Base-by-base conservation (phyloP, 2,329 filamentous ascomycete species). In the Penicillium sp. region DNA sequence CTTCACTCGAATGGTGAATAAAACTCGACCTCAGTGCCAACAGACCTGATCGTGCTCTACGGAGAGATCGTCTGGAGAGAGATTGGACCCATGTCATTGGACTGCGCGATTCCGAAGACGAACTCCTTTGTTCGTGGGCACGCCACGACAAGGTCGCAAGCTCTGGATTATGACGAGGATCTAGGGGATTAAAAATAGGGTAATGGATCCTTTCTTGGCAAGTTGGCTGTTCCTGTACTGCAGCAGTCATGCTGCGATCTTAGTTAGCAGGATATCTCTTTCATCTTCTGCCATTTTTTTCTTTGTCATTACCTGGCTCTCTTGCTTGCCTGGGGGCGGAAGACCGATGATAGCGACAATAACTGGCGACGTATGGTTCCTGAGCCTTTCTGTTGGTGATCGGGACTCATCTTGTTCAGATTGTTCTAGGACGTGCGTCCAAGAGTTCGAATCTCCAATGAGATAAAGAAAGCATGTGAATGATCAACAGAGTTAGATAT, bases 131-230 rank as follows among this genome's bases (percentile, higher is more conserved):
- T 3, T 56, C 48, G 14, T 56, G 52, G 19, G 58, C 52, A 30
- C 42, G 43, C 57, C 60, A 63, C 31, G 51, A 31, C 16, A 49
- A 47, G 12, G 47, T 45, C 5, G 49, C 30, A n/a, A 35, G 42
- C 9, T 64, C 42, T 40, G 73, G 67, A 26, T 73, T 74, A 46
- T 75, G 73, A 28, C 68, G 62, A 55, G 72, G 70, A 46, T 75
- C 65, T n/a, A 54, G 58, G 30, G 71, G 69, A 45, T 74, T 64
- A 50, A 69, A 75, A 14, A 75, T 35, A 2, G 73, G 71, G 55
- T 75, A 75, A 55, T 73, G 67, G 9, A 54, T 51, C 31, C 59
- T 68, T 58, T 75, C 72, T 43, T 69, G 59, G 45, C 69, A 74
- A 3, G 63, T 62, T 37, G 64, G 65, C 22, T 51, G 35, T n/a